Conservation (phyloP, 176 grass and related monocot genomes). For the Neostapfia colusana region DNA sequence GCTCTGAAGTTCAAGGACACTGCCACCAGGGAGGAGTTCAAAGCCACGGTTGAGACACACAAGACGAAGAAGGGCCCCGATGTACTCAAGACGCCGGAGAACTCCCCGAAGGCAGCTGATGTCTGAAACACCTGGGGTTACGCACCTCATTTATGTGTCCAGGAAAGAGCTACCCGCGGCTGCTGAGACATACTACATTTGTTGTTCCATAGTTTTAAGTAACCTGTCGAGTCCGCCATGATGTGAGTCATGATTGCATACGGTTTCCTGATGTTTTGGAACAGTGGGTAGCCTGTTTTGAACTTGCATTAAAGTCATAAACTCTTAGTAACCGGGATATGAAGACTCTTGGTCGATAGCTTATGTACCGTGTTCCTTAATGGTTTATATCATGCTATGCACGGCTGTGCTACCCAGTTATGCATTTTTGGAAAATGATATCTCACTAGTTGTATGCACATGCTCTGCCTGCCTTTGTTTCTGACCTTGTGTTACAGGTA, state of each 20-base stretch:
- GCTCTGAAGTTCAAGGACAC: slow-evolving; percentile 93
- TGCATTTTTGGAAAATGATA: background rate
- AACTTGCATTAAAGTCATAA: slow-evolving; percentile 35
- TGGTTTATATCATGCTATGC: background rate
- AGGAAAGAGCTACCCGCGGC: background rate
- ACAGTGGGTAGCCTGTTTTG: slow-evolving; percentile 28
- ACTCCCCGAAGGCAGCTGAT: slow-evolving; percentile 44
- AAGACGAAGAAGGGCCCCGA: slow-evolving; percentile 43
- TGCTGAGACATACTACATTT: slow-evolving; percentile 24
- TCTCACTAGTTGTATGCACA: too few species aligned
- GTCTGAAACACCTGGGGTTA: slow-evolving; percentile 21
- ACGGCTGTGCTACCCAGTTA: background rate
- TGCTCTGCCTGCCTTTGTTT: background rate
- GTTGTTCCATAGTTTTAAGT: slow-evolving; percentile 27
- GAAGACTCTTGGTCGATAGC: slow-evolving; percentile 3
- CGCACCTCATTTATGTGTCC: slow-evolving; percentile 7
- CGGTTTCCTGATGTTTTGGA: slow-evolving; percentile 30
- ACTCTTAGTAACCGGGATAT: slow-evolving; percentile 33
- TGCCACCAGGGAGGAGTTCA: slow-evolving; percentile 72
- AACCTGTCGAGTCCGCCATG: slow-evolving; percentile 25
- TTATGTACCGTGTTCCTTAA: background rate
- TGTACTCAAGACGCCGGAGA: slow-evolving; percentile 37
- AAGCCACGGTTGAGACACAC: slow-evolving; percentile 42
- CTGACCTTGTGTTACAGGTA: too few species aligned
- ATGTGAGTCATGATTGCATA: slow-evolving; percentile 27